Evolutionary conservation across 2,329 filamentous ascomycete genomes (phyloP).

Genomic region (Hortaea werneckii): DNA sequence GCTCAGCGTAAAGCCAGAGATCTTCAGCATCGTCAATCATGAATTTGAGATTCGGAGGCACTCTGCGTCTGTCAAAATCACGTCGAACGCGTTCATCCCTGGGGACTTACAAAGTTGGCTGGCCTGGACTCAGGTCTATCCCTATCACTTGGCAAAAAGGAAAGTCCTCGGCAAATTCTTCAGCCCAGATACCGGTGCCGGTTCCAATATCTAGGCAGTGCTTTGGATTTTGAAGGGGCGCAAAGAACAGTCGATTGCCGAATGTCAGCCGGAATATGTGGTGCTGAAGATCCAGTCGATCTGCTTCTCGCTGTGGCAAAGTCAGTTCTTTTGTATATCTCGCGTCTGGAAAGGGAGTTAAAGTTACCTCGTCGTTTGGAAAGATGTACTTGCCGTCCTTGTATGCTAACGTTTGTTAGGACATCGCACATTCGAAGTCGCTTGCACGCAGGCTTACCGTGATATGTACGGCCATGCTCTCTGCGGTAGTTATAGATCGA

Average conservation of each 20-base stretch:
- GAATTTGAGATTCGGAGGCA: constrained; percentile 53
- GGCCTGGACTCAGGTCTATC: constrained; percentile 41
- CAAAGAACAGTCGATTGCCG: constrained; percentile 34
- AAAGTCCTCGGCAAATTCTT: constrained; percentile 39
- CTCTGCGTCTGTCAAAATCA: constrained; percentile 22
- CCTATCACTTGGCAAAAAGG: constrained; percentile 34
- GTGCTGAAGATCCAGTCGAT: constrained; percentile 31
- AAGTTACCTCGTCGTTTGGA: constrained; percentile 26
- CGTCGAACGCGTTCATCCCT: neutral
- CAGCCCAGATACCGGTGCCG: constrained; percentile 48
- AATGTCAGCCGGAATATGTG: constrained; percentile 40
- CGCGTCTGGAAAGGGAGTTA: too few relatives aligned
- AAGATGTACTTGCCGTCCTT: constrained; percentile 33
- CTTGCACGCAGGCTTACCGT: constrained; percentile 14
- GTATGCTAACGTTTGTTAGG: constrained; percentile 20
- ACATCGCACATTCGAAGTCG: neutral
- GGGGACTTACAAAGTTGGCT: constrained; percentile 31
- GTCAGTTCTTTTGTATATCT: neutral
- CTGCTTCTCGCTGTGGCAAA: constrained; percentile 24
- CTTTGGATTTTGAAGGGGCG: constrained; percentile 33
- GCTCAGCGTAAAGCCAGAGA: constrained; percentile 45
- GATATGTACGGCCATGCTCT: constrained; percentile 29
- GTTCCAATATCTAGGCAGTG: constrained; percentile 43
- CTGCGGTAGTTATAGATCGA: constrained; percentile 28
- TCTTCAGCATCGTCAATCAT: constrained; percentile 53